These are phyloP conservation scores for Candida broadrunensis DNA, from an alignment of 805 yeast species.

Conservation along the genomic window DNA sequence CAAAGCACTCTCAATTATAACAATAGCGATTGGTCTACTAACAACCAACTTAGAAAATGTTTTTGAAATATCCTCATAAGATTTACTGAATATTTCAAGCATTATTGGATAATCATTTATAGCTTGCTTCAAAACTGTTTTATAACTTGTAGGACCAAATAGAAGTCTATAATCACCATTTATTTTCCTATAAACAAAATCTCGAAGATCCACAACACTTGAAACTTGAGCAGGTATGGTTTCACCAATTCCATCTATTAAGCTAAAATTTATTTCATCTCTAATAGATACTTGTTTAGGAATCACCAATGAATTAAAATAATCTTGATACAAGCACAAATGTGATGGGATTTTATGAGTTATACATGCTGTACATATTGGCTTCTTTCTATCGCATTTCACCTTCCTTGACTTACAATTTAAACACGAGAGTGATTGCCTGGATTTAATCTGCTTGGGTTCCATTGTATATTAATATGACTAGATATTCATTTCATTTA, in stretches of 20 bases:
- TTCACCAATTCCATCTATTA: background rate
- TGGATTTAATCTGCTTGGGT: background rate
- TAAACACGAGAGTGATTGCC: background rate
- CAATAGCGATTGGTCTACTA: background rate
- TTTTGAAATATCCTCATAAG: background rate
- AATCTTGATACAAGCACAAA: background rate
- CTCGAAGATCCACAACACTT: background rate
- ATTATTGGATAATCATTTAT: background rate
- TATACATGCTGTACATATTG: background rate
- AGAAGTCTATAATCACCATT: background rate
- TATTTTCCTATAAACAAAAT: background rate
- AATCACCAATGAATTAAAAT: background rate
- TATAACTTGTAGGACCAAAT: background rate
- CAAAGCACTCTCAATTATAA: background rate
- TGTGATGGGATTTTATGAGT: background rate
- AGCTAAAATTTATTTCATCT: background rate
- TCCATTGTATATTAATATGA: background rate
- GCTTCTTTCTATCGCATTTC: background rate
- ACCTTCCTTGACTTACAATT: constrained; percentile 1
- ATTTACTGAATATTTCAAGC: background rate
- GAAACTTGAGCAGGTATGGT: background rate
- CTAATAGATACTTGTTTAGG: background rate
- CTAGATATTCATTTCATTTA: too few species aligned
- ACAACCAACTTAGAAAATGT: background rate
- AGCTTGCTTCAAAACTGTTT: background rate